Evolutionary conservation across 495 filamentous ascomycete genomes (phyloP).

Genomic region (Aspergillus biplanus): DNA sequence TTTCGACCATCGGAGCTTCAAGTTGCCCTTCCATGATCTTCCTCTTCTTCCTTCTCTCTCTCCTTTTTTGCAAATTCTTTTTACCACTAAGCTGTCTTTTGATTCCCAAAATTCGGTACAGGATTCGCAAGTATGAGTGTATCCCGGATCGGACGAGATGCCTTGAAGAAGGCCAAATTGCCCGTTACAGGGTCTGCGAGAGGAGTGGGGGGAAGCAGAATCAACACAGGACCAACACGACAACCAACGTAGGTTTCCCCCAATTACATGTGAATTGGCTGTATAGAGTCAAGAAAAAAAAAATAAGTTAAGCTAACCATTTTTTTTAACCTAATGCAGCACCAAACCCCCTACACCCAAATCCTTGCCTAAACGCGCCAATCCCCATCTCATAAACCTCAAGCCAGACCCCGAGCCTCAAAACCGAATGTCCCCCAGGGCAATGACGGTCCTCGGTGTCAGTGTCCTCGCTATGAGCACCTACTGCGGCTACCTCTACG

Average conservation of each 20-base stretch:
- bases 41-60: no score
- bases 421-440: constrained; percentile 37
- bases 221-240: constrained; percentile 11
- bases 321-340: constrained; percentile 1
- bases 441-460: constrained; percentile 48
- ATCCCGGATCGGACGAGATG: constrained; percentile 25
- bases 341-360: constrained; percentile 6
- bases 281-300: constrained; percentile 4
- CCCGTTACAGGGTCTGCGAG: constrained; percentile 16
- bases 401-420: constrained; percentile 10
- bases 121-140: constrained; percentile 24
- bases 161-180: constrained; percentile 28
- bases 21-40: no score
- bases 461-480: constrained; percentile 49
- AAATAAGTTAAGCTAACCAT: constrained; percentile 6
- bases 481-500: constrained; percentile 58
- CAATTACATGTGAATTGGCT: neutral
- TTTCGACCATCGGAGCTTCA: no score
- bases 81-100: no score
- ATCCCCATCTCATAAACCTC: constrained; percentile 26
- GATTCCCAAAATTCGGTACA: no score
- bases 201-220: constrained; percentile 6
- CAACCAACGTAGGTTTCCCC: neutral
- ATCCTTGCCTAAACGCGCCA: constrained; percentile 28
- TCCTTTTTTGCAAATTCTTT: no score